phyloP scores from a whole-genome alignment of 768 basidiomycete species.

The Boletus sp. region DNA sequence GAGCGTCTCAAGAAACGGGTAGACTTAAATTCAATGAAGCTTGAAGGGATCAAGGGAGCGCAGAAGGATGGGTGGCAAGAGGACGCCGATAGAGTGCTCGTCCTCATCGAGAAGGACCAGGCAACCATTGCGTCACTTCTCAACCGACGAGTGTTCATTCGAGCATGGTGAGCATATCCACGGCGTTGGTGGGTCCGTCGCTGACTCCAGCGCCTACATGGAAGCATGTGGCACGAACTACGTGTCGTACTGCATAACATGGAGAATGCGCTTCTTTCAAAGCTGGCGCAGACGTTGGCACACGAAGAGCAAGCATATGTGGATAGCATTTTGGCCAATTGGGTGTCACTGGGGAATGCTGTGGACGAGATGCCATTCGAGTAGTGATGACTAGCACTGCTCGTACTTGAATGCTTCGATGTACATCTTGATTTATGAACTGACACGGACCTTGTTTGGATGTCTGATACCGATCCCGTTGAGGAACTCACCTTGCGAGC shows the following conservation, averaged over 20 bases:
- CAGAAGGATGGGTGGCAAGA: constrained; percentile 85
- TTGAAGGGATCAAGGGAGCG: constrained; percentile 67
- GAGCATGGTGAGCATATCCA: constrained; percentile 62
- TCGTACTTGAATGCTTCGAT: background rate
- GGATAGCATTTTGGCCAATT: constrained; percentile 63
- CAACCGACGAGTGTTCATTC: constrained; percentile 80
- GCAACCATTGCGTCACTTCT: constrained; percentile 72
- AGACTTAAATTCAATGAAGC: constrained; percentile 69
- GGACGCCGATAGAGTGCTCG: constrained; percentile 75
- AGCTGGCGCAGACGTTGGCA: constrained; percentile 70
- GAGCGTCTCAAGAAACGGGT: constrained; percentile 87
- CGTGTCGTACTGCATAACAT: constrained; percentile 88
- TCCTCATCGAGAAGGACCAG: constrained; percentile 82
- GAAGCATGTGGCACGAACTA: constrained; percentile 94
- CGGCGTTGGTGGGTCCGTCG: background rate
- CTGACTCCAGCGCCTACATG: constrained; percentile 6
- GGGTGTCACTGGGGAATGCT: constrained; percentile 68
- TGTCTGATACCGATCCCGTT: background rate
- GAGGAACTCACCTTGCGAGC: background rate
- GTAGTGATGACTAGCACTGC: constrained; percentile 34
- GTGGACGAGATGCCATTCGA: constrained; percentile 87
- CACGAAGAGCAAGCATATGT: constrained; percentile 71
- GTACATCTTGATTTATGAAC: constrained; percentile 17
- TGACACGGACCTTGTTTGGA: constrained; percentile 9
- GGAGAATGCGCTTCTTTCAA: constrained; percentile 79